phyloP scores from a whole-genome alignment of 768 basidiomycete genomes.

The Glaciozyma martinii region DNA sequence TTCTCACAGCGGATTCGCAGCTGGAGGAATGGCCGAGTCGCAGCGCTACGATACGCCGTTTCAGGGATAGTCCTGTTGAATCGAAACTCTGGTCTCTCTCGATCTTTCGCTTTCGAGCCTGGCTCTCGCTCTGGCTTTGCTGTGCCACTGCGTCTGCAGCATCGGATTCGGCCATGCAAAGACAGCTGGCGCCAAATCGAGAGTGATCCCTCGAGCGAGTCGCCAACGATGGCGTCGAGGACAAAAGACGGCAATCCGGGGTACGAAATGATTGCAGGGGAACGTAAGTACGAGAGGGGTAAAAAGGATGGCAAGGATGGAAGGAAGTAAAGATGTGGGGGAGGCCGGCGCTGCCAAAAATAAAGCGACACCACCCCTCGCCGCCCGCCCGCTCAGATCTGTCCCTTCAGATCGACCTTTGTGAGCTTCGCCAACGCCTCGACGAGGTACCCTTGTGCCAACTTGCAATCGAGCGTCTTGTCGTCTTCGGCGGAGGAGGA shows the following conservation, averaged over 20 bases:
- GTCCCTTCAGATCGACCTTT: conserved; percentile 83
- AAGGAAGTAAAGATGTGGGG: background rate
- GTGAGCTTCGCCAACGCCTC: conserved; percentile 68
- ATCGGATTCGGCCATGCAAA: no score
- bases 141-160: no score
- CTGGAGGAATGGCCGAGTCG: conserved; percentile 88
- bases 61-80: conserved; percentile 51
- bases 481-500: conserved; percentile 50
- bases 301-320: background rate
- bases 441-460: conserved; percentile 49
- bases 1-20: conserved; percentile 58
- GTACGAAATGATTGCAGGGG: no score
- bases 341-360: no score
- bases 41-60: conserved; percentile 71
- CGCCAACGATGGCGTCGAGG: no score
- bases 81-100: background rate
- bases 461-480: conserved; percentile 64
- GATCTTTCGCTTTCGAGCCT: background rate
- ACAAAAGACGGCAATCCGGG: no score
- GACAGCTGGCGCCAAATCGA: no score
- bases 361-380: background rate
- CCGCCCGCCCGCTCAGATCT: conserved; percentile 49
- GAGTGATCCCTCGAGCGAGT: no score
- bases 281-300: background rate
- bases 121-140: background rate